phyloP scores from a whole-genome alignment of 768 basidiomycete species.

The Phaeotremella fagi region DNA sequence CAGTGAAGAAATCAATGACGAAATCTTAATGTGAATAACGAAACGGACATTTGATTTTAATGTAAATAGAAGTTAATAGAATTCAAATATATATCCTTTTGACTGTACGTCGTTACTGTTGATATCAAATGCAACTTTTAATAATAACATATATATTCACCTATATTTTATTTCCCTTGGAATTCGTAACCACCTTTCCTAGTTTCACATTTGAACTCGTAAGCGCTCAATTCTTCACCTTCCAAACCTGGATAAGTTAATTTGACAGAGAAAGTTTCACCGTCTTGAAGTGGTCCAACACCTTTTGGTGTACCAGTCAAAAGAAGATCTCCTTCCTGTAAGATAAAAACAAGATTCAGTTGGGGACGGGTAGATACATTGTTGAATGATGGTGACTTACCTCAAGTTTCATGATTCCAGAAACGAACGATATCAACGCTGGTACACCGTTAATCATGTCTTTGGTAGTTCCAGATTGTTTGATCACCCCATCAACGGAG shows the following conservation, averaged over 20 bases:
- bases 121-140: too few relatives aligned
- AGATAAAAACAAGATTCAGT: too few relatives aligned
- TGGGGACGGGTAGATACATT: neutral
- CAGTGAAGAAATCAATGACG: too few relatives aligned
- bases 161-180: conserved; percentile 19
- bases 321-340: conserved; percentile 88
- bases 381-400: conserved; percentile 51
- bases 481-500: conserved; percentile 75
- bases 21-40: too few relatives aligned
- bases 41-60: too few relatives aligned
- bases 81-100: too few relatives aligned
- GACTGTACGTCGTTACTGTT: too few relatives aligned
- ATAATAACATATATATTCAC: neutral
- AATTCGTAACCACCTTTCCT: conserved; percentile 69
- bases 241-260: conserved; percentile 55
- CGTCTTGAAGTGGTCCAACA: conserved; percentile 69
- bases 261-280: conserved; percentile 72
- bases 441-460: conserved; percentile 95
- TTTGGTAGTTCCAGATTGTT: conserved; percentile 76
- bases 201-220: conserved; percentile 63
- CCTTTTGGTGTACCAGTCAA: conserved; percentile 83
- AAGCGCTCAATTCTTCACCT: conserved; percentile 56
- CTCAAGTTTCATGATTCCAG: conserved; percentile 96
- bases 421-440: conserved; percentile 78
- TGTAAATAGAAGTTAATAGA: too few relatives aligned